Evolutionary conservation across 139 green algal genomes (phyloP).

Genomic region (Edaphochlamys debaryana): DNA sequence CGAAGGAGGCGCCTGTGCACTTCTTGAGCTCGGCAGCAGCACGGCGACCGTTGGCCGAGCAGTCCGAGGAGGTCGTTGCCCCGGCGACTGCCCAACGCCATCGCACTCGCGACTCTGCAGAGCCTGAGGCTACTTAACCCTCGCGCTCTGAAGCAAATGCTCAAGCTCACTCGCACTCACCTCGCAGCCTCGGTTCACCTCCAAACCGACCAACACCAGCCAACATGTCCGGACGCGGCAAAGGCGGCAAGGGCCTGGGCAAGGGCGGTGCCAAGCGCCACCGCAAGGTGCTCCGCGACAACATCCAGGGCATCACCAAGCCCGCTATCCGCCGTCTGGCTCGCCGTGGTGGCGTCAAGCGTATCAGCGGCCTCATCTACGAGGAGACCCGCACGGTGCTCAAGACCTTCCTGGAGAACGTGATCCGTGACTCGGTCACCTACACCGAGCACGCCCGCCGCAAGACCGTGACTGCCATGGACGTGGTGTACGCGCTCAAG

Average conservation of each 20-base stretch:
- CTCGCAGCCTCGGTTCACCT: no score
- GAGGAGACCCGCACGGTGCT: slow-evolving; percentile 1
- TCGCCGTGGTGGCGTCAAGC: slow-evolving; percentile 56
- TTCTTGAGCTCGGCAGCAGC: no score
- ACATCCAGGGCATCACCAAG: slow-evolving; percentile 93
- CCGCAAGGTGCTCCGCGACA: slow-evolving; percentile 91
- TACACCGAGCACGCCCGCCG: slow-evolving; percentile 96
- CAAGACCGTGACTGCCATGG: slow-evolving; percentile 96
- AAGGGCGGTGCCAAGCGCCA: slow-evolving; percentile 92
- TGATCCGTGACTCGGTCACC: slow-evolving; percentile 94
- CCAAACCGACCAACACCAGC: no score
- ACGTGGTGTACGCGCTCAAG: slow-evolving; percentile 96
- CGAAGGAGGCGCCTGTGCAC: no score
- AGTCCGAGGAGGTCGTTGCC: no score
- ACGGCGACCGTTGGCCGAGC: no score
- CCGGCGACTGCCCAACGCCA: no score
- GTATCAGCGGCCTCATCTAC: slow-evolving; percentile 1
- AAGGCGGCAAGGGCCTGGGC: slow-evolving; percentile 92
- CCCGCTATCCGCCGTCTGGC: slow-evolving; percentile 84
- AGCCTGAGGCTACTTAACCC: no score
- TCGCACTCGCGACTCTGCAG: no score
- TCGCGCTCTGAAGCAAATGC: no score
- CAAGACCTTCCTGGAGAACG: slow-evolving; percentile 87
- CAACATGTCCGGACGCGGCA: slow-evolving; percentile 62
- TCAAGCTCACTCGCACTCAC: no score